Base-by-base conservation (phyloP, 768 basidiomycete genomes). In the Tricholoma furcatifolium region DNA sequence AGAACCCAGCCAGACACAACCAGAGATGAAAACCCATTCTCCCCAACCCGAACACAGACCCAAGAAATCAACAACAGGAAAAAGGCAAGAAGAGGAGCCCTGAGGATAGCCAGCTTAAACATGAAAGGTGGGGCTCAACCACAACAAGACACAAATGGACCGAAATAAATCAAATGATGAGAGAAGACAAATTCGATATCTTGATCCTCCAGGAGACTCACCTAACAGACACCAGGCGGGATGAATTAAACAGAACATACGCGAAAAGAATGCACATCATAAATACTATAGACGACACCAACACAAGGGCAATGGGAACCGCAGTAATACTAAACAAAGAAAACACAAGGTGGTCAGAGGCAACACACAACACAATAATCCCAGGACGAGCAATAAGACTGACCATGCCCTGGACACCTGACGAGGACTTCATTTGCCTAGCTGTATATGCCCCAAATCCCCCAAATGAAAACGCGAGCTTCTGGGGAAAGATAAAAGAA, bases 371-470 rank as follows among this genome's bases (percentile, higher is more conserved):
- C 9, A 11, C 15, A 4, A 18, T 49, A 1, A 31, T 40, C 18
- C 3, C 1, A 18, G 24, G 47, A 2, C 2, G 27, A 20, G 47
- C 47, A 2, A 1, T 49, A 1, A 9, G 11, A 5, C 17, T 31
- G 3, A 15, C 24, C 2, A 17, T 49, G 3, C 46, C 34, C 2
- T 47, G 46, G 46, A 20, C 7, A 18, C 3, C 6, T 7, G 8
- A 11, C 11, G 63, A 43, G 11, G 56, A 11, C 24, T 27, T 73
- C 0, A 53, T 41, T 1, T 55, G 74, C 0, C 54, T 74, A 1
- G 69, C 60, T 2, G 49, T 75, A 0, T 76, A 76, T 38, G 67
- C 73, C 2, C 75, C 73, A 2, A 74, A 72, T 50, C 40, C 52
- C 21, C 38, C 47, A 2, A 24, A 14, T 0, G 60, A 66, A 14